phyloP scores from a whole-genome alignment of 2,329 filamentous ascomycete genomes.

The Pseudogymnoascus sp. region DNA sequence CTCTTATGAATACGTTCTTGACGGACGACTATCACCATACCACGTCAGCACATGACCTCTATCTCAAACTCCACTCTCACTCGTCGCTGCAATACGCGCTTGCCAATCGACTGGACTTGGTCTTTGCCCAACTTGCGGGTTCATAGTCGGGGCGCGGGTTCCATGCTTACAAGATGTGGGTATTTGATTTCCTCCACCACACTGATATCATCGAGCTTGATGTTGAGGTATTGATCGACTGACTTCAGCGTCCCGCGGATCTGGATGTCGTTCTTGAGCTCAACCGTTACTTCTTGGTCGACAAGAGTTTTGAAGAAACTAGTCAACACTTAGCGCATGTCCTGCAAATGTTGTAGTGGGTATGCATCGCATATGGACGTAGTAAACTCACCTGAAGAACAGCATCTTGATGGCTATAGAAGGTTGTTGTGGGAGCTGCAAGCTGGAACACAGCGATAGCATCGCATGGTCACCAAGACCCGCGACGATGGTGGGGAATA shows the following conservation, averaged over 20 bases:
- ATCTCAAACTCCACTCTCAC: neutral
- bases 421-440: constrained; percentile 1
- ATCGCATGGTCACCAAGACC: constrained; percentile 3
- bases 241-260: constrained; percentile 93
- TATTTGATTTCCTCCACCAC: constrained; percentile 92
- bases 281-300: constrained; percentile 92
- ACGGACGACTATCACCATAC: constrained; percentile 48
- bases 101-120: neutral
- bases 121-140: neutral
- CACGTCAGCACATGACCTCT: neutral
- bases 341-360: neutral
- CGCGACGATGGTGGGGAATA: neutral
- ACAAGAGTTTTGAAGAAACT: constrained; percentile 99
- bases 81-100: neutral
- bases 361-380: neutral
- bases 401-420: constrained; percentile 28
- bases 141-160: neutral
- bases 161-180: constrained; percentile 65
- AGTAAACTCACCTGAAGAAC: constrained; percentile 30
- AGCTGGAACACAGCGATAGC: neutral
- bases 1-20: constrained; percentile 69
- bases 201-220: constrained; percentile 92
- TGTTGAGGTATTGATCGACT: constrained; percentile 98
- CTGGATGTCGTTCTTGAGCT: constrained; percentile 98
- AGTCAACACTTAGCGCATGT: constrained; percentile 16